phyloP scores from a whole-genome alignment of 805 yeast genomes.

The Kuraishia cidri region DNA sequence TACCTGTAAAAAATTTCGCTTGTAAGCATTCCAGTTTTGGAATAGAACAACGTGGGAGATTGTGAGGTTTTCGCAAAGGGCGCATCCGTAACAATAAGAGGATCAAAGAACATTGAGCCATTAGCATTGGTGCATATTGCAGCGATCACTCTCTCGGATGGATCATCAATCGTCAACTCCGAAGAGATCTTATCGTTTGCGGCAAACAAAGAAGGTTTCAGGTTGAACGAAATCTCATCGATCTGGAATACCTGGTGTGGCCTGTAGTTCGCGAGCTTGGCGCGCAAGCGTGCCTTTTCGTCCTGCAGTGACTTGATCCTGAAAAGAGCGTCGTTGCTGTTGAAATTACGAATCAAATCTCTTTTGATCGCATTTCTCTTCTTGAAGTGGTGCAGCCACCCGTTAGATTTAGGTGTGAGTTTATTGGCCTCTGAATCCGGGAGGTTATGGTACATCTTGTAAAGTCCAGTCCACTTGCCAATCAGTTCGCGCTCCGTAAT shows the following conservation, averaged over 20 bases:
- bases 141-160: slow-evolving; percentile 12
- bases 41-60: slow-evolving; percentile 9
- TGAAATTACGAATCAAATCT: slow-evolving; percentile 16
- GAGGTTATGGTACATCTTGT: slow-evolving; percentile 10
- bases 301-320: slow-evolving; percentile 8
- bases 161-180: slow-evolving; percentile 9
- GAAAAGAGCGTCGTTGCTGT: slow-evolving; percentile 9
- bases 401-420: slow-evolving; percentile 20
- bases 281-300: slow-evolving; percentile 15
- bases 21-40: slow-evolving; percentile 14
- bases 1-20: slow-evolving; percentile 16
- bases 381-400: slow-evolving; percentile 32
- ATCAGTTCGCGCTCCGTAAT: slow-evolving; percentile 20
- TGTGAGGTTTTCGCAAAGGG: slow-evolving; percentile 4
- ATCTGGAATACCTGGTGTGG: slow-evolving; percentile 22
- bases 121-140: slow-evolving; percentile 18
- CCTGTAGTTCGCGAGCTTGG: slow-evolving; percentile 7
- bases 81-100: slow-evolving; percentile 15
- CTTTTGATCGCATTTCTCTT: slow-evolving; percentile 16
- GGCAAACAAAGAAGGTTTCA: slow-evolving; percentile 10
- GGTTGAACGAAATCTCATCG: slow-evolving; percentile 22
- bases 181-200: slow-evolving; percentile 5
- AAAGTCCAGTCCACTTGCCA: slow-evolving; percentile 19
- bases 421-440: slow-evolving; percentile 1
- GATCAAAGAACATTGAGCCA: slow-evolving; percentile 16